Base-by-base conservation (phyloP, 768 basidiomycete genomes). In the Leccinum disarticulatum region DNA sequence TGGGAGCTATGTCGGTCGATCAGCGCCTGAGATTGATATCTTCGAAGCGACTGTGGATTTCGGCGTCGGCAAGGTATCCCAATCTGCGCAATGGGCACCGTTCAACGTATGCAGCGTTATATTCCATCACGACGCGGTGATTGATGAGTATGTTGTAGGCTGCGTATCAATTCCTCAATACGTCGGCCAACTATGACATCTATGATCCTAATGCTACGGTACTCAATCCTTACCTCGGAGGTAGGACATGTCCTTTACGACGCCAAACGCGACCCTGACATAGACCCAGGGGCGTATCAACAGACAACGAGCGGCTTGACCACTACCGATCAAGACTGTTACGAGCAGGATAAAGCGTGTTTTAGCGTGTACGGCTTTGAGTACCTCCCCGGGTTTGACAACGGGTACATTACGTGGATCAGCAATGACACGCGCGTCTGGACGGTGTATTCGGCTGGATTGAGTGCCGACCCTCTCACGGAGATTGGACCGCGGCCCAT, bases 401-500 rank as follows among this genome's bases (percentile, higher is more conserved):
- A 77, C 58, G 77, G 70, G 15, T 91, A 90, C 63, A 86, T 90
- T 60, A 83, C 84, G 22, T 90, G 88, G 88, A 80, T 90, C 56
- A 86, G 79, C 66, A 73, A 86, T 54, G 78, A 73, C 59, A 76
- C 80, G 55, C 70, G 75, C 4, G 77, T 82, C 8, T 88, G 87
- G 87, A 87, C 85, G 8, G 59, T 88, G 50, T 73, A 77, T 53
- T 76, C 74, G 4, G 73, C 69, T 2, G 83, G 81, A 11, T 59
- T 90, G 50, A 84, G 70, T 1, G 68, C 81, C 0, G 84, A 92
- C 71, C 50, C 77, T 2, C 64, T 65, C 22, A 79, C 80, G 0
- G 80, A 87, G 60, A 85, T 91, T 48, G 70, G 78, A 10, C 71
- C 79, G 2, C 77, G 90, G n/a, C 79, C 83, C 3, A 76, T 92